phyloP scores from a whole-genome alignment of 306 rosid species.

The Lagenaria siceraria region DNA sequence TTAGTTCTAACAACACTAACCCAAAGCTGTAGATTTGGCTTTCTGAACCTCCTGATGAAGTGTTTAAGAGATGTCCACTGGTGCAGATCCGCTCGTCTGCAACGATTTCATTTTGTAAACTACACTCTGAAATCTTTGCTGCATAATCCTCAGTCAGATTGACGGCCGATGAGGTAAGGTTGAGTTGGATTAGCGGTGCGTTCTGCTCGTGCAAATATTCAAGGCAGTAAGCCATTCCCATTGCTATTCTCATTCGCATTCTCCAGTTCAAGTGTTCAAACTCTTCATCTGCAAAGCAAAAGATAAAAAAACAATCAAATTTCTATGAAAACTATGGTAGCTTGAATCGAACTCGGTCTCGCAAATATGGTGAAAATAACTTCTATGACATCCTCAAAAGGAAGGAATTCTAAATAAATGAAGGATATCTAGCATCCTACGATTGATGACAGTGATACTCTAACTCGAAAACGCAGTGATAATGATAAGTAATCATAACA shows the following conservation, averaged over 20 bases:
- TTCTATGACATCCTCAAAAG: not conserved
- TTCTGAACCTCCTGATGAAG: conserved; percentile 26
- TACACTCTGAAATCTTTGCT: conserved; percentile 53
- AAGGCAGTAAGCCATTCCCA: conserved; percentile 80
- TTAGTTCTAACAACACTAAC: conserved; percentile 58
- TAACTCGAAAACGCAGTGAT: not conserved
- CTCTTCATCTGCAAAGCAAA: conserved; percentile 55
- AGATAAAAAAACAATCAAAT: conserved; percentile 1
- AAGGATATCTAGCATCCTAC: not conserved
- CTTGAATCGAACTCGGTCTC: not conserved
- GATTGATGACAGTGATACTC: not conserved
- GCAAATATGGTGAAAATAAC: not conserved
- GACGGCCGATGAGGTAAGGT: conserved; percentile 49
- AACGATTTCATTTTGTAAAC: conserved; percentile 41
- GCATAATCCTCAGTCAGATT: conserved; percentile 78
- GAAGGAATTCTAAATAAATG: not conserved
- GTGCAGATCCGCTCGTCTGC: conserved; percentile 18
- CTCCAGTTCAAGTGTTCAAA: conserved; percentile 93
- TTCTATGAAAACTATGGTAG: not conserved
- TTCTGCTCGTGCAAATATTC: conserved; percentile 68
- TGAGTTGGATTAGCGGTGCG: conserved; percentile 47
- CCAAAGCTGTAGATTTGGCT: conserved; percentile 76
- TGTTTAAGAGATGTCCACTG: conserved; percentile 15
- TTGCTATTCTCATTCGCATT: conserved; percentile 63
- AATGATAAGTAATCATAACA: not conserved